These are phyloP conservation scores for Candida sp. DNA, from an alignment of 1,139 yeast species.

Conservation along the genomic window DNA sequence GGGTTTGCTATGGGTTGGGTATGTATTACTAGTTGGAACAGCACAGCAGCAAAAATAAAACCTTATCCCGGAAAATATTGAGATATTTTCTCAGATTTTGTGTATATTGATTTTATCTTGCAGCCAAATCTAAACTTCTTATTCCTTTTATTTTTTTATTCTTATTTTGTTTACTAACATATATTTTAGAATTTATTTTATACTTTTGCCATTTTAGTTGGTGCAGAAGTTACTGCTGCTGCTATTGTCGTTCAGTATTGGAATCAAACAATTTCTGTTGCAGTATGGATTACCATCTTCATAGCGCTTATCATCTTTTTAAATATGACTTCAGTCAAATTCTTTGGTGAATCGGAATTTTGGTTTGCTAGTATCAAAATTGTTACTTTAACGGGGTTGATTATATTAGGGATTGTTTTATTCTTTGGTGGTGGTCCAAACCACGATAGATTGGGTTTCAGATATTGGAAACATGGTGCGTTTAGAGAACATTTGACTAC, in stretches of 20 bases:
- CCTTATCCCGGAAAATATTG: neutral
- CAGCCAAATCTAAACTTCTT: no score
- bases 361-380: conserved; percentile 60
- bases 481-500: conserved; percentile 41
- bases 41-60: no score
- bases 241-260: conserved; percentile 54
- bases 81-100: neutral
- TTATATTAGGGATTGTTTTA: conserved; percentile 39
- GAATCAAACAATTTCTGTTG: conserved; percentile 47
- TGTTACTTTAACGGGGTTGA: conserved; percentile 34
- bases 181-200: conserved; percentile 41
- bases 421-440: conserved; percentile 54
- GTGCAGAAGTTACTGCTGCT: conserved; percentile 53
- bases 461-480: conserved; percentile 58
- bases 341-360: conserved; percentile 65
- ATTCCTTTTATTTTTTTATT: neutral
- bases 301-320: conserved; percentile 33
- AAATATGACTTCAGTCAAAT: conserved; percentile 44
- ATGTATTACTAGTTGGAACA: conserved; percentile 6
- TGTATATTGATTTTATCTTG: neutral
- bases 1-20: conserved; percentile 43
- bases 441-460: conserved; percentile 57
- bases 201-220: conserved; percentile 46
- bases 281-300: conserved; percentile 55
- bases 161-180: neutral